A percentile compares a stretch with the other conserved stretches of the same genome.
Evolutionary conservation across 805 yeast species (phyloP).

Genomic region (Candida germanica): DNA sequence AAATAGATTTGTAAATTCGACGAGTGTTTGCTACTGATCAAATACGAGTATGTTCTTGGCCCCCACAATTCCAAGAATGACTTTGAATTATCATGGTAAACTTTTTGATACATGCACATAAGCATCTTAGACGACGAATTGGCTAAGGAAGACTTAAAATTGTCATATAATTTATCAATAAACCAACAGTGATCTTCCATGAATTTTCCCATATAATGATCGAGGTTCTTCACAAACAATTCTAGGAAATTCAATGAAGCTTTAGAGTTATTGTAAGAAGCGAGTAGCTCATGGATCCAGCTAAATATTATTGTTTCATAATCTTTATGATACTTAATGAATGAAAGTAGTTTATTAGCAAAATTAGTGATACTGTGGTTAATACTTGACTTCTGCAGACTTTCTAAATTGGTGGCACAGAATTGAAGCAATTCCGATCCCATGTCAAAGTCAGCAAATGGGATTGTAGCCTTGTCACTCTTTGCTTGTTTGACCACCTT

Average conservation of each 20-base stretch:
- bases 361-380: conserved; percentile 1
- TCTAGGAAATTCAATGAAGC: conserved; percentile 6
- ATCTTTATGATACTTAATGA: neutral
- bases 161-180: conserved; percentile 38
- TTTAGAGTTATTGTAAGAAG: conserved; percentile 6
- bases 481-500: conserved; percentile 6
- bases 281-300: conserved; percentile 2
- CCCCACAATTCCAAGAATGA: conserved; percentile 58
- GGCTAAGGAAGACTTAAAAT: conserved; percentile 60
- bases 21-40: conserved; percentile 30
- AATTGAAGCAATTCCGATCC: neutral
- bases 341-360: conserved; percentile 5
- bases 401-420: neutral
- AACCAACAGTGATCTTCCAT: neutral
- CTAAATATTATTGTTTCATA: neutral
- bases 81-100: conserved; percentile 26
- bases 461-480: neutral
- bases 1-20: conserved; percentile 56
- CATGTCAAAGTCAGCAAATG: neutral
- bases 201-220: neutral
- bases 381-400: conserved; percentile 5
- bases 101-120: conserved; percentile 24
- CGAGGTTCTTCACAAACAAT: conserved; percentile 3
- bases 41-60: conserved; percentile 27
- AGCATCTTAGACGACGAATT: conserved; percentile 63